phyloP scores from a whole-genome alignment of 805 yeast genomes.

The Millerago galiae region DNA sequence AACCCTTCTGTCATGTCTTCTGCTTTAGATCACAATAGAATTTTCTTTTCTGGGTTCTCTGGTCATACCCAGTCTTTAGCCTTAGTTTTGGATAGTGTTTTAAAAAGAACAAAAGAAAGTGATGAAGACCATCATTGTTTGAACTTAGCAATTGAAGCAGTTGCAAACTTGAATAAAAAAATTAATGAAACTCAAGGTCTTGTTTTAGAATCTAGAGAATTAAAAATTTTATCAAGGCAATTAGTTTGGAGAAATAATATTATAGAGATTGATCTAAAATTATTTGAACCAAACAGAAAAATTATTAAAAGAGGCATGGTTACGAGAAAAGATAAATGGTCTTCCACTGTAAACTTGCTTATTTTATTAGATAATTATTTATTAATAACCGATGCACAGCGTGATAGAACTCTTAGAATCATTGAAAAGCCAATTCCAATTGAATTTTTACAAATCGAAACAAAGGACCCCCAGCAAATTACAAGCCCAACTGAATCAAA shows the following conservation, averaged over 20 bases:
- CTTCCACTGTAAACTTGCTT: slow-evolving; percentile 45
- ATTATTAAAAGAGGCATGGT: slow-evolving; percentile 55
- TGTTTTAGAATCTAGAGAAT: slow-evolving; percentile 51
- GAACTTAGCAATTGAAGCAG: slow-evolving; percentile 45
- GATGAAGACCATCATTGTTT: slow-evolving; percentile 48
- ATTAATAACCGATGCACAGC: slow-evolving; percentile 52
- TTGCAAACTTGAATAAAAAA: slow-evolving; percentile 46
- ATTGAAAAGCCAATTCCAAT: slow-evolving; percentile 56
- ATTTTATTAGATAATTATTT: slow-evolving; percentile 68
- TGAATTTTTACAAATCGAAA: slow-evolving; percentile 49
- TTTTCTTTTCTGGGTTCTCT: slow-evolving; percentile 50
- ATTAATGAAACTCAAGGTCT: slow-evolving; percentile 58
- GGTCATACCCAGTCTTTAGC: slow-evolving; percentile 54
- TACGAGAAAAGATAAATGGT: slow-evolving; percentile 53
- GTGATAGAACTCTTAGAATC: slow-evolving; percentile 35
- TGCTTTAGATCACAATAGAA: slow-evolving; percentile 44
- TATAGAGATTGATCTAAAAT: slow-evolving; percentile 41
- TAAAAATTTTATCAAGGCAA: slow-evolving; percentile 46
- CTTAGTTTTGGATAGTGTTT: slow-evolving; percentile 53
- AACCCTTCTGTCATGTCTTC: slow-evolving; percentile 36
- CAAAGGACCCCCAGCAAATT: slow-evolving; percentile 25
- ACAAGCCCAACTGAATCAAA: slow-evolving; percentile 6
- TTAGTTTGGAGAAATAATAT: slow-evolving; percentile 45
- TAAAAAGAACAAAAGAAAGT: slow-evolving; percentile 39
- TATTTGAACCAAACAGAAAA: slow-evolving; percentile 48